Percentiles rank a stretch among this genome's conserved stretches.
Conservation (phyloP, 371 early-diverging fungal species). For the Actinomortierella ambigua region DNA sequence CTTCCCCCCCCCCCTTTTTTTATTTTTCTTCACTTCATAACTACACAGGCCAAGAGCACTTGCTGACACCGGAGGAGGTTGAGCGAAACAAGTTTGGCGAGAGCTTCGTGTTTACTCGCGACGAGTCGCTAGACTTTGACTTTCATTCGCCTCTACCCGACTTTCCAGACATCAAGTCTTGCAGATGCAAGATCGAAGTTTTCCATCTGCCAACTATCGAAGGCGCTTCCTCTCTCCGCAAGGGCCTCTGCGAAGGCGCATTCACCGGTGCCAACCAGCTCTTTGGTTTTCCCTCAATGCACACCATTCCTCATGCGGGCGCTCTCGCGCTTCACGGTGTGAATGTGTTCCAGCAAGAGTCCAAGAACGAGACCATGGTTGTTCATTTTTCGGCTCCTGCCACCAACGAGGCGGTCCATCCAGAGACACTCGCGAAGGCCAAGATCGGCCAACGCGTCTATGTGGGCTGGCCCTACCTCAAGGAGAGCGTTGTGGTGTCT, state of each 20-base stretch:
- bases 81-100: constrained; percentile 73
- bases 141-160: constrained; percentile 75
- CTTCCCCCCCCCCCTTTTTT: neutral
- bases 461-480: constrained; percentile 86
- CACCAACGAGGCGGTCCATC: constrained; percentile 56
- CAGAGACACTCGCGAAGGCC: constrained; percentile 55
- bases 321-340: constrained; percentile 78
- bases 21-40: neutral
- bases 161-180: constrained; percentile 67
- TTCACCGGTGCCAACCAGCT: constrained; percentile 67
- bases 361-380: constrained; percentile 84
- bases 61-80: constrained; percentile 70
- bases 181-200: constrained; percentile 51
- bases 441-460: constrained; percentile 65
- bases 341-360: constrained; percentile 84
- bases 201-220: constrained; percentile 65
- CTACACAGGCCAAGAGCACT: constrained; percentile 56
- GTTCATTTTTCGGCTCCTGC: constrained; percentile 50
- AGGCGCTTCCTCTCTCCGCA: constrained; percentile 53
- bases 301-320: constrained; percentile 75
- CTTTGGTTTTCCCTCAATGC: constrained; percentile 93
- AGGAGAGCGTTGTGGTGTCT: constrained; percentile 78
- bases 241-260: constrained; percentile 73
- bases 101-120: constrained; percentile 66
- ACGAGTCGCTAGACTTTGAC: constrained; percentile 49